These are phyloP conservation scores for Malus asiatica DNA, from an alignment of 306 rosid species.

Conservation along the genomic window DNA sequence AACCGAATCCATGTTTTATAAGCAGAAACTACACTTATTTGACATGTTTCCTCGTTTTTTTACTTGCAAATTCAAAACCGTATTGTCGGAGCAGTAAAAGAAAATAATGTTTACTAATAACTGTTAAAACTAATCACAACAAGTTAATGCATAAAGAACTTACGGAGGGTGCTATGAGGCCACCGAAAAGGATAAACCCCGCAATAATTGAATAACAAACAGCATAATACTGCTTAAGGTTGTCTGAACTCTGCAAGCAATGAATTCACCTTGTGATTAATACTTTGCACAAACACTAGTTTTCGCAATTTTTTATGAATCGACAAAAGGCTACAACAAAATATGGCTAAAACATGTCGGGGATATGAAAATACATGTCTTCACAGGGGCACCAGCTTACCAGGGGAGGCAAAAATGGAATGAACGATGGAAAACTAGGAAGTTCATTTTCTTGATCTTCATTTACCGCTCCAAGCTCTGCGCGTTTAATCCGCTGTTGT, in stretches of 20 bases:
- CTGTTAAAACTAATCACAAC: not conserved
- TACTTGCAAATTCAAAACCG: not conserved
- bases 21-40: not conserved
- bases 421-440: constrained; percentile 88
- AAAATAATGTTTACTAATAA: not conserved
- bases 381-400: constrained; percentile 31
- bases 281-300: not conserved
- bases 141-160: constrained; percentile 21
- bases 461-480: constrained; percentile 61
- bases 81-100: not conserved
- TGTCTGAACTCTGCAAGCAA: constrained; percentile 72
- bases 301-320: not conserved
- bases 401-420: constrained; percentile 96
- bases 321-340: not conserved
- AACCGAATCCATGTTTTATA: not conserved
- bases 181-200: constrained; percentile 81
- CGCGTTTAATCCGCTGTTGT: constrained; percentile 44
- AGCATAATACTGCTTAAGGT: constrained; percentile 83
- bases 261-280: constrained; percentile 13
- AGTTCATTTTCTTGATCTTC: constrained; percentile 78
- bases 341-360: not conserved
- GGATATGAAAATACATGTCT: not conserved
- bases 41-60: not conserved
- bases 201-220: constrained; percentile 77
- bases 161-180: constrained; percentile 91